Conservation (phyloP, 768 basidiomycete species). For the Neoboletus brunneissimus region DNA sequence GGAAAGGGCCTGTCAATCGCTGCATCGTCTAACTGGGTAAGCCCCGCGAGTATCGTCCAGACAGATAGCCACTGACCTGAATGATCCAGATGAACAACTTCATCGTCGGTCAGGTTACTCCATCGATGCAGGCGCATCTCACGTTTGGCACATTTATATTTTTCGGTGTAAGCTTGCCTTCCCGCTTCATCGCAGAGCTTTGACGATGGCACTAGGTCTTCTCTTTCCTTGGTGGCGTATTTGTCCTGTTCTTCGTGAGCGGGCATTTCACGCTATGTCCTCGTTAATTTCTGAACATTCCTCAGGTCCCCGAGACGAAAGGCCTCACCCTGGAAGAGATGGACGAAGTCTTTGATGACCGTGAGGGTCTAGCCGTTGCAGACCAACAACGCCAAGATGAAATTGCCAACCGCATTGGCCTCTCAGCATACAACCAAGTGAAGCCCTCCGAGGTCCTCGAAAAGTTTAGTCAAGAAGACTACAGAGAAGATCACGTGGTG, state of each 20-base stretch:
- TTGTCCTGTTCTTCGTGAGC: constrained; percentile 62
- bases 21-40: constrained; percentile 72
- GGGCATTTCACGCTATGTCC: background rate
- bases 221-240: constrained; percentile 64
- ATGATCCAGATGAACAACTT: constrained; percentile 68
- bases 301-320: constrained; percentile 69
- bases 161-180: constrained; percentile 52
- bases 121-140: constrained; percentile 64
- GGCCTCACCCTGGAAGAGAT: constrained; percentile 74
- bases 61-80: background rate
- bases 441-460: constrained; percentile 13
- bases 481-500: background rate
- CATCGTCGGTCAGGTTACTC: constrained; percentile 56
- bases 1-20: constrained; percentile 76
- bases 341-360: constrained; percentile 71
- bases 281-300: background rate
- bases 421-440: constrained; percentile 36
- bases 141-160: constrained; percentile 74
- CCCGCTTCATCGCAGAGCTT: background rate
- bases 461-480: constrained; percentile 17
- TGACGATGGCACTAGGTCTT: constrained; percentile 43
- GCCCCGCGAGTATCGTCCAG: constrained; percentile 9
- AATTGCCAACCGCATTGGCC: constrained; percentile 64
- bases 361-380: constrained; percentile 48
- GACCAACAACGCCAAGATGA: constrained; percentile 49